Evolutionary conservation across 2,329 filamentous ascomycete species (phyloP).

Genomic region (Cladophialophora carrionii): DNA sequence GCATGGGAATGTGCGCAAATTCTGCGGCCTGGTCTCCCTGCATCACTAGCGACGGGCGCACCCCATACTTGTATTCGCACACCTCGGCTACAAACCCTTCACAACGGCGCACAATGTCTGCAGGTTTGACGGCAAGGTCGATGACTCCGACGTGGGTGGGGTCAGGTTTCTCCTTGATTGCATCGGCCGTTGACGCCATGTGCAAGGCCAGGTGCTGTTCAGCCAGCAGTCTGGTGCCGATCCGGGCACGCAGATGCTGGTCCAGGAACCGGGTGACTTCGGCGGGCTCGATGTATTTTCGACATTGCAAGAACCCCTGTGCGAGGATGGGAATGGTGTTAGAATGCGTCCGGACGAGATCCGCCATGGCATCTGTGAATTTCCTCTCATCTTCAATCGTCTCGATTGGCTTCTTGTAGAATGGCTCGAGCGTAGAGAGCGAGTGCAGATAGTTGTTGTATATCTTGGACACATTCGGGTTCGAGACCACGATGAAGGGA

Average conservation of each 20-base stretch:
- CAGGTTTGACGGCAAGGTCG: conserved; percentile 83
- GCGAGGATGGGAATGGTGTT: conserved; percentile 95
- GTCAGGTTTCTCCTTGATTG: conserved; percentile 49
- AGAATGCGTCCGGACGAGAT: conserved; percentile 90
- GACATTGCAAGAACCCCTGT: conserved; percentile 87
- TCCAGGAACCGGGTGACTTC: conserved; percentile 93
- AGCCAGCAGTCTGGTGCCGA: conserved; percentile 89
- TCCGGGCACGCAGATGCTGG: conserved; percentile 88
- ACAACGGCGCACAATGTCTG: conserved; percentile 78
- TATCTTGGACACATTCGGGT: conserved; percentile 89
- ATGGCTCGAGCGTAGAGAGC: conserved; percentile 84
- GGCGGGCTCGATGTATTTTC: conserved; percentile 78
- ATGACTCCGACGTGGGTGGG: conserved; percentile 89
- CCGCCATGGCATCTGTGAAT: conserved; percentile 90
- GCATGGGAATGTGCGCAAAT: conserved; percentile 92
- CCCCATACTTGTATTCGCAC: conserved; percentile 92
- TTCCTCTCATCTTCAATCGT: conserved; percentile 83
- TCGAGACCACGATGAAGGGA: conserved; percentile 97
- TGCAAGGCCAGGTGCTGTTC: conserved; percentile 97
- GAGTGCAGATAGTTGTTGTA: conserved; percentile 97
- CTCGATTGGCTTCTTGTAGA: conserved; percentile 71
- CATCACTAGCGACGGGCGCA: conserved; percentile 77
- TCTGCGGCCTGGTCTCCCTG: conserved; percentile 84
- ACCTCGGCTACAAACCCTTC: conserved; percentile 93
- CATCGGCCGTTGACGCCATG: conserved; percentile 71